phyloP scores from a whole-genome alignment of 441 rosid genomes.

The Populus hybrid region DNA sequence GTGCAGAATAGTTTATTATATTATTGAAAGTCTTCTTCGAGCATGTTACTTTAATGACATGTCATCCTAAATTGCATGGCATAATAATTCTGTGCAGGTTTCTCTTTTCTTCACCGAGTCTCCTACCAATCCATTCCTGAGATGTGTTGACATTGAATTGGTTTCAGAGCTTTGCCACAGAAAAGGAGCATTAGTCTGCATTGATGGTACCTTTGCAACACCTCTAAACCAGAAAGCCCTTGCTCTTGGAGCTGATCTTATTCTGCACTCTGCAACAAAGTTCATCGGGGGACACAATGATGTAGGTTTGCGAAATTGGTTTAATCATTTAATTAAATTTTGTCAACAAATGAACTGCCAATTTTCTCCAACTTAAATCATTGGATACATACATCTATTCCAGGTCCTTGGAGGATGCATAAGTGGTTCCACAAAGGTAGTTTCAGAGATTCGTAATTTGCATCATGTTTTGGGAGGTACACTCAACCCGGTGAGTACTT shows the following conservation, averaged over 20 bases:
- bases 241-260: conserved; percentile 93
- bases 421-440: conserved; percentile 68
- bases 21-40: conserved; percentile 1
- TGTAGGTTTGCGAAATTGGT: conserved; percentile 40
- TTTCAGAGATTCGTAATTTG: conserved; percentile 74
- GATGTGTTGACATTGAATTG: conserved; percentile 89
- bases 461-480: conserved; percentile 94
- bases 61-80: conserved; percentile 17
- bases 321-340: background rate
- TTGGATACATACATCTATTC: conserved; percentile 11
- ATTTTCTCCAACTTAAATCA: conserved; percentile 1
- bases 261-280: conserved; percentile 90
- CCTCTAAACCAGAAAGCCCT: conserved; percentile 96
- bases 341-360: background rate
- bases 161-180: conserved; percentile 85
- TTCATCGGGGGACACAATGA: conserved; percentile 98
- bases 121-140: conserved; percentile 93
- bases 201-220: conserved; percentile 98
- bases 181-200: conserved; percentile 88
- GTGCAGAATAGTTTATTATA: background rate
- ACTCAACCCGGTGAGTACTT: conserved; percentile 74
- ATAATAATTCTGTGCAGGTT: conserved; percentile 49
- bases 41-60: conserved; percentile 2
- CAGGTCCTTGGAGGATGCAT: conserved; percentile 96
- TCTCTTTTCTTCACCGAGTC: conserved; percentile 93